These are phyloP conservation scores for Vitis amurensis DNA, from an alignment of 164 flowering plant genomes.

Conservation along the genomic window DNA sequence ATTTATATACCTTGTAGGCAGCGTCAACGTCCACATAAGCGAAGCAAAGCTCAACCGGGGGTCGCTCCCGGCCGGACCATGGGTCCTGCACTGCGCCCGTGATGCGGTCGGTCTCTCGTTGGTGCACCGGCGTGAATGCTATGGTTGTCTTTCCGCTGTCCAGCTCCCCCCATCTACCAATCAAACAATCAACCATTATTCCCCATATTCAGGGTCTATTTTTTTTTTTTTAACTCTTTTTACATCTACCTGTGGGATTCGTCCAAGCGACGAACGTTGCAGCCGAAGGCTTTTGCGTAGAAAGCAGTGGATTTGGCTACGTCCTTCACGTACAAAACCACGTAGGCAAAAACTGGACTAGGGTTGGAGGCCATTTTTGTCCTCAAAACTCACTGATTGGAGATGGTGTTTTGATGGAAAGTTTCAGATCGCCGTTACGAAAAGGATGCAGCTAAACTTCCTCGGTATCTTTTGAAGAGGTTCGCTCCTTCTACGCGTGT, in stretches of 20 bases:
- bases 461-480: not conserved
- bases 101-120: slow-evolving; percentile 74
- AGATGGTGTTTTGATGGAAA: too few relatives aligned
- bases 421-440: too few relatives aligned
- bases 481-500: not conserved
- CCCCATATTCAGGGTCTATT: not conserved
- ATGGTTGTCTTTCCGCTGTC: slow-evolving; percentile 84
- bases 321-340: slow-evolving; percentile 79
- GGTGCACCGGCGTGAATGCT: slow-evolving; percentile 77
- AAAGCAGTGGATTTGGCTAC: slow-evolving; percentile 75
- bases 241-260: slow-evolving; percentile 56
- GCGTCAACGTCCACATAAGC: slow-evolving; percentile 73
- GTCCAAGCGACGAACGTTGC: slow-evolving; percentile 70
- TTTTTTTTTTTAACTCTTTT: not conserved
- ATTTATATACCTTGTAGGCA: slow-evolving; percentile 58
- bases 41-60: slow-evolving; percentile 69
- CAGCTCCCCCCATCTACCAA: slow-evolving; percentile 77
- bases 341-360: slow-evolving; percentile 67
- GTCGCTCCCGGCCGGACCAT: slow-evolving; percentile 22
- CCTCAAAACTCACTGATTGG: too few relatives aligned
- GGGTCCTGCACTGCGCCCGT: slow-evolving; percentile 52
- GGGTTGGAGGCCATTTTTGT: slow-evolving; percentile 25
- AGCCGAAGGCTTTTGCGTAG: slow-evolving; percentile 79
- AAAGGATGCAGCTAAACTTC: too few relatives aligned
- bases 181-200: not conserved